Base-by-base conservation (phyloP, 2,329 filamentous ascomycete species). In the Aspergillus aculeatinus region DNA sequence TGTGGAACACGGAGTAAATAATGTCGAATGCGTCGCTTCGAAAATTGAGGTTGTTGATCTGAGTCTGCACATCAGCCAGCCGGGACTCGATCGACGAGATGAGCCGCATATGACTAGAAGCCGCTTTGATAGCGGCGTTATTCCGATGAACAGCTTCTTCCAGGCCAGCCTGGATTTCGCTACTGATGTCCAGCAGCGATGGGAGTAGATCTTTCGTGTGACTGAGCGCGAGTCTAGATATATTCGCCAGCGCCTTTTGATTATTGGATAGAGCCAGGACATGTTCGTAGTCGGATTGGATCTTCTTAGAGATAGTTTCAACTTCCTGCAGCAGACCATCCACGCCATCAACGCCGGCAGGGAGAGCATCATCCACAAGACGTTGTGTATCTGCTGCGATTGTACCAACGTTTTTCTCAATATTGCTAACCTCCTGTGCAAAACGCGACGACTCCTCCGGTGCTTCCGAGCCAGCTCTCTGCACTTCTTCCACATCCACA, bases 11-110 rank as follows among this genome's bases (percentile, higher is more conserved):
- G 23, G 91, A 82, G 19, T 88, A 87, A 23, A 99, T 82, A 47
- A 91, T 85, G 63, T 96, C 89, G 72, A 97, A 93, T 0, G 90
- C 89, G 33, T 91, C 87, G 50, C 91, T 90, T 61, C 95, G 90
- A 60, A 90, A 85, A 7, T 89, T 86, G 49, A 97, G 78, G 2
- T 85, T 82, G 58, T 86, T 86, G 61, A 96, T 87, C 64, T 90
- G 89, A 7, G 81, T 79, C 70, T 92, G 92, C 39, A 95, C 82
- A 61, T 83, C 85, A 39, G 87, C 85, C 63, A 96, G 88, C 33
- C 89, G 81, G 4, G 87, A 87, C 58, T 96, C 94, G 64, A 97
- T 88, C 3, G 85, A 83, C 5, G 92, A 90, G 61, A 98, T 91
- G 5, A 83, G 86, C 63, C 89, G 89, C 90, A 98, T 95, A 67